A percentile compares a stretch with the other conserved stretches of the same genome.
phyloP scores from a whole-genome alignment of 2,329 filamentous ascomycete species.

The Fusarium zealandicum region DNA sequence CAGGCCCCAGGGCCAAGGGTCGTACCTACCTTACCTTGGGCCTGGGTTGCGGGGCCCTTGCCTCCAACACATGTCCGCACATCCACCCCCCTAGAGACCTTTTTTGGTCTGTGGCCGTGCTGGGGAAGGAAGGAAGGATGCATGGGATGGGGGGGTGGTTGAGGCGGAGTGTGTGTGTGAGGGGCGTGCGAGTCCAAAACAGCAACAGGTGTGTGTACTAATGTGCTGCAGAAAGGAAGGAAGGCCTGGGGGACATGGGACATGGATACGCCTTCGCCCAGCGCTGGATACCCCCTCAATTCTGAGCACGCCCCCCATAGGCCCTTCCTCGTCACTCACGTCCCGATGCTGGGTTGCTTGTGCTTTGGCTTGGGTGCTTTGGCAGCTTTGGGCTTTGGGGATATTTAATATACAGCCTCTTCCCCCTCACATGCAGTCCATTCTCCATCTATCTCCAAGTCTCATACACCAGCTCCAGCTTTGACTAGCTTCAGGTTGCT shows the following conservation, averaged over 20 bases:
- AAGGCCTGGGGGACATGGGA: constrained; percentile 4
- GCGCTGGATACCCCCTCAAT: constrained; percentile 19
- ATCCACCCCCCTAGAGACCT: constrained; percentile 23
- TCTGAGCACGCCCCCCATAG: constrained; percentile 11
- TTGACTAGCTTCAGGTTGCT: constrained; percentile 26
- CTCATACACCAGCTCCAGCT: constrained; percentile 21
- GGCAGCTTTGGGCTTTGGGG: constrained; percentile 36
- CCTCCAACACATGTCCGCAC: constrained; percentile 7
- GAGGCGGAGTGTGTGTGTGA: not conserved
- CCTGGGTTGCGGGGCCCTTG: constrained; percentile 12
- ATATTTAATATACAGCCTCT: constrained; percentile 46
- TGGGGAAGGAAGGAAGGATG: constrained; percentile 13
- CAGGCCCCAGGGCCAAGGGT: constrained; percentile 15
- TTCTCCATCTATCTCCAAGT: constrained; percentile 37
- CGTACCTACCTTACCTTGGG: constrained; percentile 4
- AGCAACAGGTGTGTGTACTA: constrained; percentile 11
- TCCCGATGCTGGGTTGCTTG: too few species aligned
- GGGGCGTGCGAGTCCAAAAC: constrained; percentile 9
- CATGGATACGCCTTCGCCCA: not conserved
- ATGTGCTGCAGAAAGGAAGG: constrained; percentile 12
- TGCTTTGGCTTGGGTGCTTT: constrained; percentile 14
- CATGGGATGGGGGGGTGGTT: not conserved
- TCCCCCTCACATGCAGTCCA: constrained; percentile 38
- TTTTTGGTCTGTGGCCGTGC: constrained; percentile 34
- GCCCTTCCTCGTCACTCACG: constrained; percentile 31